These are phyloP conservation scores for Arabis alpina DNA, from an alignment of 345 rosid genomes.

Conservation along the genomic window DNA sequence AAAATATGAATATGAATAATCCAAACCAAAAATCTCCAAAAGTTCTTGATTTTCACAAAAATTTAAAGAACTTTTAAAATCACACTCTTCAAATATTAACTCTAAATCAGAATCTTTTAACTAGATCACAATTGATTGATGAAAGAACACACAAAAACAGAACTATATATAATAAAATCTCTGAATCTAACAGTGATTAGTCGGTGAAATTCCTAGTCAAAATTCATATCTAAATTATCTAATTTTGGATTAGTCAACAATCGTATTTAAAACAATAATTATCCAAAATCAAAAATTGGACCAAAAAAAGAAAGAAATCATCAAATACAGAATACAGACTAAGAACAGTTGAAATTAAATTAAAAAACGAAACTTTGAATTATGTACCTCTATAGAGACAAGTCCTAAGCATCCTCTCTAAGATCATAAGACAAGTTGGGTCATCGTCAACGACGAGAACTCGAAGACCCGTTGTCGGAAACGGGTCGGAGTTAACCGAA, in stretches of 20 bases:
- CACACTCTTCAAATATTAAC: neutral
- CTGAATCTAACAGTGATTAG: conserved; percentile 37
- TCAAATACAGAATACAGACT: conserved; percentile 31
- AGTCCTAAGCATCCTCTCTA: conserved; percentile 83
- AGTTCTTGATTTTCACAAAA: neutral
- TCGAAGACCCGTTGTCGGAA: conserved; percentile 82
- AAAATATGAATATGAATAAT: neutral
- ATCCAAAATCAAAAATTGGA: conserved; percentile 12
- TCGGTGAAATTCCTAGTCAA: conserved; percentile 33
- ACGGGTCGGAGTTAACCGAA: conserved; percentile 55
- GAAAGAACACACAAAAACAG: neutral
- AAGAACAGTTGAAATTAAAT: neutral
- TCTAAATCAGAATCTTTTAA: neutral
- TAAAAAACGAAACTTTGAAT: neutral
- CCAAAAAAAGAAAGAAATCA: neutral
- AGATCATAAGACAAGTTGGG: conserved; percentile 88
- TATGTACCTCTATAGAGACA: conserved; percentile 77
- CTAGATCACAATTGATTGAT: neutral
- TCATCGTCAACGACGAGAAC: conserved; percentile 96
- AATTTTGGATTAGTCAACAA: conserved; percentile 22
- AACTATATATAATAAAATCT: neutral
- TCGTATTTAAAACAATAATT: conserved; percentile 19
- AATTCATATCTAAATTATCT: conserved; percentile 5
- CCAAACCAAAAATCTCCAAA: conserved; percentile 21
- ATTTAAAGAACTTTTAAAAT: neutral